These are phyloP conservation scores for Omphalotus guepiniiformis DNA, from an alignment of 768 basidiomycete genomes.

Conservation along the genomic window DNA sequence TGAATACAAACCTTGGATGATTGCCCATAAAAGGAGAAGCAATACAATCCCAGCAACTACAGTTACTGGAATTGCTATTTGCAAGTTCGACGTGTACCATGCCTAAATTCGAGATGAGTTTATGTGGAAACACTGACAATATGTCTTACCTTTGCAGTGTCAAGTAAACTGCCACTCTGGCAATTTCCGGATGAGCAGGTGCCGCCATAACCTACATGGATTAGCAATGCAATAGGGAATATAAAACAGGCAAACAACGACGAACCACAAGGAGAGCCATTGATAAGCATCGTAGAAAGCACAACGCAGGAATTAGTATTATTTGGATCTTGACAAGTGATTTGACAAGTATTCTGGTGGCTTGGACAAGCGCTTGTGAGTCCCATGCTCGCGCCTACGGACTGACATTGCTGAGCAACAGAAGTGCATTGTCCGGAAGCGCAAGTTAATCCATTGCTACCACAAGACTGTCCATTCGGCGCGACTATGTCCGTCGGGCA, in stretches of 20 bases:
- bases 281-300: slow-evolving; percentile 65
- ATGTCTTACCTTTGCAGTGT: slow-evolving; percentile 56
- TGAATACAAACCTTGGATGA: slow-evolving; percentile 38
- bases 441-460: slow-evolving; percentile 58
- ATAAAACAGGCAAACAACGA: slow-evolving; percentile 13
- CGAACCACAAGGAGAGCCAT: slow-evolving; percentile 82
- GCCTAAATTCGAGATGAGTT: slow-evolving; percentile 37
- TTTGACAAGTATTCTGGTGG: slow-evolving; percentile 65
- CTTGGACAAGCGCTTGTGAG: slow-evolving; percentile 63
- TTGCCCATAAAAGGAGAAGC: slow-evolving; percentile 50
- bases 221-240: slow-evolving; percentile 12
- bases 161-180: slow-evolving; percentile 50
- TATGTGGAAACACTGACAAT: not conserved
- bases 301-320: slow-evolving; percentile 58
- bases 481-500: slow-evolving; percentile 66
- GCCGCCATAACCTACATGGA: slow-evolving; percentile 61
- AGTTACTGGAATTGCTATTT: slow-evolving; percentile 77
- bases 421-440: slow-evolving; percentile 81
- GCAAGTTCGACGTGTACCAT: slow-evolving; percentile 73
- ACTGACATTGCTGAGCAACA: slow-evolving; percentile 66
- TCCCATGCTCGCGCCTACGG: slow-evolving; percentile 67
- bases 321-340: slow-evolving; percentile 75
- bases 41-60: slow-evolving; percentile 63
- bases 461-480: slow-evolving; percentile 69
- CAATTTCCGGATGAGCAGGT: slow-evolving; percentile 62